phyloP scores from a whole-genome alignment of 2,329 filamentous ascomycete genomes.

The Fusarium sambucinum region DNA sequence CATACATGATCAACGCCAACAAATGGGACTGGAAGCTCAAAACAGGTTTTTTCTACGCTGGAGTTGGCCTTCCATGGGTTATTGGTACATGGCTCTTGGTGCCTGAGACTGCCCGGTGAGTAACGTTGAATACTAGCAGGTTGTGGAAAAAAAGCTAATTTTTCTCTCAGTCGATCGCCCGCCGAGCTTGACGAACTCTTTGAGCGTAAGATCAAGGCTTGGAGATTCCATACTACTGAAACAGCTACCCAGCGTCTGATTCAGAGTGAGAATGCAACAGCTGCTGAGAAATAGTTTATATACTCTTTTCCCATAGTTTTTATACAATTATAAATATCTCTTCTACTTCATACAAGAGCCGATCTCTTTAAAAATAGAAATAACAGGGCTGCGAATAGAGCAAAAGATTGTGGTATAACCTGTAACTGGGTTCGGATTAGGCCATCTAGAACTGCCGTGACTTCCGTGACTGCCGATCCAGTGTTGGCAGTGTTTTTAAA shows the following conservation, averaged over 20 bases:
- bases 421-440: too few relatives aligned
- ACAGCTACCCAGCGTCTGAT: constrained; percentile 2
- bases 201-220: constrained; percentile 37
- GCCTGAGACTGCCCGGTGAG: constrained; percentile 45
- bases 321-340: too few relatives aligned
- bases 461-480: too few relatives aligned
- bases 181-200: constrained; percentile 52
- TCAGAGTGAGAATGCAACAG: background rate
- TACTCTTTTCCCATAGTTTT: too few relatives aligned
- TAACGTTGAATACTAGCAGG: fast-evolving
- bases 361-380: too few relatives aligned
- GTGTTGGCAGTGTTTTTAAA: too few relatives aligned
- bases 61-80: constrained; percentile 43
- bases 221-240: constrained; percentile 25
- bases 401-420: too few relatives aligned
- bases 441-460: too few relatives aligned
- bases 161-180: constrained; percentile 42
- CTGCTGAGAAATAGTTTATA: background rate
- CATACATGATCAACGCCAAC: constrained; percentile 51
- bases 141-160: too few relatives aligned
- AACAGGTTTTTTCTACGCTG: constrained; percentile 50
- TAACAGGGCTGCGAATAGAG: too few relatives aligned
- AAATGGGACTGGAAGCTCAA: constrained; percentile 51
- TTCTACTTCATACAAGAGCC: too few relatives aligned
- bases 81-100: constrained; percentile 49